phyloP scores from a whole-genome alignment of 225 moss, liverwort and hornwort species.

The Asterella californica region DNA sequence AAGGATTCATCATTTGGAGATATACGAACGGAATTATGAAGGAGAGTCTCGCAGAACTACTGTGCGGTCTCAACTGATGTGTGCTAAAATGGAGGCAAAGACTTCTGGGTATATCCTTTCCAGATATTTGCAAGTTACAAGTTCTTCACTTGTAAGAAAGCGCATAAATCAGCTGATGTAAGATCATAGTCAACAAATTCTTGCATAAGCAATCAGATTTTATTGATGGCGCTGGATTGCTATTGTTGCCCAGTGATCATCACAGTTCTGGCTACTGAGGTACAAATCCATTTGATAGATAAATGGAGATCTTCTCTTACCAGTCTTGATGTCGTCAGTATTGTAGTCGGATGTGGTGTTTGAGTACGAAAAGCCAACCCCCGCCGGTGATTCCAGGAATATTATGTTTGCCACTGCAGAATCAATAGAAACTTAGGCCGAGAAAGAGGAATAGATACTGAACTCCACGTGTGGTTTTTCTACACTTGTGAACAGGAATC shows the following conservation, averaged over 20 bases:
- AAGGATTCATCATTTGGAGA: not conserved
- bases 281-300: not conserved
- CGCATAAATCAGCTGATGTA: too few species aligned
- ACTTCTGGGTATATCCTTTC: too few species aligned
- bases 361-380: conserved; percentile 81
- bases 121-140: too few species aligned
- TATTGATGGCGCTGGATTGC: not conserved
- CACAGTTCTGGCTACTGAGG: not conserved
- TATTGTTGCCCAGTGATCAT: not conserved
- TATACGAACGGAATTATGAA: not conserved
- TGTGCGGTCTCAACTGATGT: too few species aligned
- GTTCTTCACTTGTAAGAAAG: too few species aligned
- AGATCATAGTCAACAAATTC: too few species aligned
- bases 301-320: conserved; percentile 21
- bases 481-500: not conserved
- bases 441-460: not conserved
- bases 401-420: conserved; percentile 52
- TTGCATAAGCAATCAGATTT: too few species aligned
- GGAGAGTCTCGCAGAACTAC: not conserved
- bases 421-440: not conserved
- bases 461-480: not conserved
- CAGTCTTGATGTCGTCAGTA: conserved; percentile 54
- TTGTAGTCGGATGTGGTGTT: conserved; percentile 55
- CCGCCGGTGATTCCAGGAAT: conserved; percentile 74
- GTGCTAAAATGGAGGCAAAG: too few species aligned